phyloP scores from a whole-genome alignment of 2,329 filamentous ascomycete genomes.

The Massarina eburnea region DNA sequence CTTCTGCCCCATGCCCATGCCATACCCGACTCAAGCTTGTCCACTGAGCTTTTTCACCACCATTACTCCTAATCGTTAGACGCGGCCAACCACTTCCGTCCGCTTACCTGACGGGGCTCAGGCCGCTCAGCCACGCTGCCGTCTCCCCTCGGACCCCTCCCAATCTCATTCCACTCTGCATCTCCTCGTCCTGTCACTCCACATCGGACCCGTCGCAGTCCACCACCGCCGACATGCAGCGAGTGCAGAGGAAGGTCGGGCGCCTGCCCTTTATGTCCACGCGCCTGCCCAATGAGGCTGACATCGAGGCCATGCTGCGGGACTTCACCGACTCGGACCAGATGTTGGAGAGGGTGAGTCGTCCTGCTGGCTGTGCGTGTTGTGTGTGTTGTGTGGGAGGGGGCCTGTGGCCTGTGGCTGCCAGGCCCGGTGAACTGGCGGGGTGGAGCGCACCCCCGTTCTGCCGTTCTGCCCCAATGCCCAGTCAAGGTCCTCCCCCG shows the following conservation, averaged over 20 bases:
- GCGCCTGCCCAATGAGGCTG: slow-evolving; percentile 66
- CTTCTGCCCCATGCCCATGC: slow-evolving; percentile 8
- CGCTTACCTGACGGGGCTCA: neutral
- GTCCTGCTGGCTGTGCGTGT: slow-evolving; percentile 1
- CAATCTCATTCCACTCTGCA: neutral
- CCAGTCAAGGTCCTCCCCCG: neutral
- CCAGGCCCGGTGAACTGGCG: neutral
- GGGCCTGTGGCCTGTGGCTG: slow-evolving; percentile 7
- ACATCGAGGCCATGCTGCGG: slow-evolving; percentile 71
- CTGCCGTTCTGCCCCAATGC: neutral
- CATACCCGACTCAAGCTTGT: neutral
- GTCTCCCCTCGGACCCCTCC: neutral
- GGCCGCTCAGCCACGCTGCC: neutral
- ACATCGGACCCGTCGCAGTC: neutral
- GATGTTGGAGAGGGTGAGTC: slow-evolving; percentile 68
- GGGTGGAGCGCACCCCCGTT: slow-evolving; percentile 9
- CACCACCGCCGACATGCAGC: slow-evolving; percentile 59
- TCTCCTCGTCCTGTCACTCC: slow-evolving; percentile 1
- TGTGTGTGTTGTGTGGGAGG: neutral
- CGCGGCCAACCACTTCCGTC: neutral
- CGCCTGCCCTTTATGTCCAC: slow-evolving; percentile 4
- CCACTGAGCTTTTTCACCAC: slow-evolving; percentile 5
- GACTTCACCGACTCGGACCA: slow-evolving; percentile 74
- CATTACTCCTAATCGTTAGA: slow-evolving; percentile 1
- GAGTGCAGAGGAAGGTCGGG: slow-evolving; percentile 56